These are phyloP conservation scores for Chaetomium globosum DNA, from an alignment of 2,329 filamentous ascomycete species.

Conservation along the genomic window DNA sequence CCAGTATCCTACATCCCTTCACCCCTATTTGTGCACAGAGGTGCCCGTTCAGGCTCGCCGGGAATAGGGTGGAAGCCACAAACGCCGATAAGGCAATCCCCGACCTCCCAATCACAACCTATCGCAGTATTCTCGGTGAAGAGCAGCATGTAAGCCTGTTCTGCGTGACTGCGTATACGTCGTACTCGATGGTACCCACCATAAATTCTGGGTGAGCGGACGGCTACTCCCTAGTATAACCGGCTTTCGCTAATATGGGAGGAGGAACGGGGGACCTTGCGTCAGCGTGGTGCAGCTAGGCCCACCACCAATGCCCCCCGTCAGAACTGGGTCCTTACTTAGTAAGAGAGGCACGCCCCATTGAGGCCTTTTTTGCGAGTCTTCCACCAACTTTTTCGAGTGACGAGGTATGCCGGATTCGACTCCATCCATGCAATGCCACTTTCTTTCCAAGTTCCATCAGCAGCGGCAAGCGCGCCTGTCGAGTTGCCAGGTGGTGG, in stretches of 20 bases:
- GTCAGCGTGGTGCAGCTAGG: constrained; percentile 2
- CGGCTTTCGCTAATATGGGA: not conserved
- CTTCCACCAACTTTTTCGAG: not conserved
- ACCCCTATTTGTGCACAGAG: not conserved
- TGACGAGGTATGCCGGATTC: not conserved
- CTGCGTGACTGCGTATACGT: not conserved
- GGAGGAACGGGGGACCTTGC: not conserved
- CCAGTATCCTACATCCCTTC: not conserved
- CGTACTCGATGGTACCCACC: constrained; percentile 2
- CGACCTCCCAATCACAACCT: not conserved
- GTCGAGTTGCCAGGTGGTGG: not conserved
- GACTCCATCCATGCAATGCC: not conserved
- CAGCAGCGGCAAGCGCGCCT: not conserved
- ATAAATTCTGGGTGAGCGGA: not conserved
- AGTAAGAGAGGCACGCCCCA: not conserved
- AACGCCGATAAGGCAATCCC: not conserved
- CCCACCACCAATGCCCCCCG: not conserved
- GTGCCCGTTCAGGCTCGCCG: not conserved
- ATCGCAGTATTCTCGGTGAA: not conserved
- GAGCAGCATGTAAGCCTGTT: not conserved
- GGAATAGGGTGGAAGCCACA: not conserved
- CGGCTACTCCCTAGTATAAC: not conserved
- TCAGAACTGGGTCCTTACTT: not conserved
- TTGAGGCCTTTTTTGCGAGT: not conserved
- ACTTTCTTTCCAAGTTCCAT: not conserved